A percentile compares a stretch with the other conserved stretches of the same genome.
Conservation (phyloP, 2,329 filamentous ascomycete genomes). For the Exserohilum turcica region DNA sequence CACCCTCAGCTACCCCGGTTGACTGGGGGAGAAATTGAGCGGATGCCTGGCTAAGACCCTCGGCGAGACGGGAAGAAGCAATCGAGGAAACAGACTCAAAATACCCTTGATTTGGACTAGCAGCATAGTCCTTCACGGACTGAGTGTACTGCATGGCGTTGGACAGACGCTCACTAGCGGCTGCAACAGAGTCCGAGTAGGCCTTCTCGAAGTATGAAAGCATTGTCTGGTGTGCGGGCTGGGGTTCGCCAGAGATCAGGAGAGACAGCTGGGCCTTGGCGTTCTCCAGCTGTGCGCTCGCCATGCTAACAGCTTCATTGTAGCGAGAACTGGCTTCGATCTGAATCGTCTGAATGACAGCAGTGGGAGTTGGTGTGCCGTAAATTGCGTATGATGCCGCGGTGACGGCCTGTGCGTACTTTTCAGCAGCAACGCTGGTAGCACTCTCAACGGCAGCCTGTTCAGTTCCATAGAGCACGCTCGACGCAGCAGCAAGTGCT, state of each 20-base stretch:
- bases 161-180: conserved; percentile 64
- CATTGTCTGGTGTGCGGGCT: conserved; percentile 72
- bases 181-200: conserved; percentile 68
- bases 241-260: conserved; percentile 70
- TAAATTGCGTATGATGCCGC: conserved; percentile 64
- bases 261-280: conserved; percentile 70
- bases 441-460: conserved; percentile 51
- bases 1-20: conserved; percentile 63
- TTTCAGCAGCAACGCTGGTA: conserved; percentile 58
- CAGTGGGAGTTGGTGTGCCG: conserved; percentile 55
- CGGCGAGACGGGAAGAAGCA: conserved; percentile 70
- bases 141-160: conserved; percentile 57
- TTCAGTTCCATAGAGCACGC: conserved; percentile 59
- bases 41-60: conserved; percentile 73
- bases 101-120: conserved; percentile 53
- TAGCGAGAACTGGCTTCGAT: conserved; percentile 63
- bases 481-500: conserved; percentile 63
- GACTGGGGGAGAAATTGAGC: conserved; percentile 71
- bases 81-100: conserved; percentile 67
- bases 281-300: conserved; percentile 68
- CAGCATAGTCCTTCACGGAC: conserved; percentile 48
- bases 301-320: conserved; percentile 66
- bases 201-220: conserved; percentile 70
- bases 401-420: conserved; percentile 62
- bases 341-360: conserved; percentile 52